Evolutionary conservation across 768 basidiomycete species (phyloP), one percentile per base, ranked within the genome.

Genomic region (Cyclocybe cylindracea): DNA sequence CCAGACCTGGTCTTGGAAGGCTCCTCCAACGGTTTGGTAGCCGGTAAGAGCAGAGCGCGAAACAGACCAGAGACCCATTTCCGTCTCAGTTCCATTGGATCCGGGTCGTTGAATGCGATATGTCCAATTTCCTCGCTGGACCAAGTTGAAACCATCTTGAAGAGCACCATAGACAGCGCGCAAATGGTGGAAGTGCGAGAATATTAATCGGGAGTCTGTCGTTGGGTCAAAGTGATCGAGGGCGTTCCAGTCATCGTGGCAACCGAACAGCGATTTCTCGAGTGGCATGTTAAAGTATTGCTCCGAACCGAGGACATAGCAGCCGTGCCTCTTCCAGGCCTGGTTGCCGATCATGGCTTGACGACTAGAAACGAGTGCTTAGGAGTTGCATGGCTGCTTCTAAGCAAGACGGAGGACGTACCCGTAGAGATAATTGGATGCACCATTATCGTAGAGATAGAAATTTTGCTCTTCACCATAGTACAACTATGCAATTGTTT

Each of bases 221-320:
- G 94, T 95, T 24, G 93, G 92, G 68, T 97, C 94, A 66, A 96
- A 96, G 66, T 97, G 94, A 61, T 97, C 94, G 32, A 95, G 83
- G 2, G 89, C 82, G 66, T 96, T 95, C 91, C 90, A 94, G 59
- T 90, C 85, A 63, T 96, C 92, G 41, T 87, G 61, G 66, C 94
- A 97, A 41, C 93, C 94, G 13, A 93, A 73, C 32, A 93, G 65
- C 2, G 89, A 71, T 60, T 83, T 84, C 48, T 89, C 87, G 58
- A 95, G 76, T 1, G 89, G 89, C 83, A 95, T 90, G 70, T 96
- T 94, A 78, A 89, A 97, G 72, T 94, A 97, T 64, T 96, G 94
- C 54, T 82, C 78, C 7, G 94, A 96, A 9, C 94, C 94, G 33
- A 96, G 83, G 40, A 76, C 78, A 67, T 97, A 97, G 69, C 94